phyloP scores from a whole-genome alignment of 1,139 yeast species.

The Saccharomyces hybrid region DNA sequence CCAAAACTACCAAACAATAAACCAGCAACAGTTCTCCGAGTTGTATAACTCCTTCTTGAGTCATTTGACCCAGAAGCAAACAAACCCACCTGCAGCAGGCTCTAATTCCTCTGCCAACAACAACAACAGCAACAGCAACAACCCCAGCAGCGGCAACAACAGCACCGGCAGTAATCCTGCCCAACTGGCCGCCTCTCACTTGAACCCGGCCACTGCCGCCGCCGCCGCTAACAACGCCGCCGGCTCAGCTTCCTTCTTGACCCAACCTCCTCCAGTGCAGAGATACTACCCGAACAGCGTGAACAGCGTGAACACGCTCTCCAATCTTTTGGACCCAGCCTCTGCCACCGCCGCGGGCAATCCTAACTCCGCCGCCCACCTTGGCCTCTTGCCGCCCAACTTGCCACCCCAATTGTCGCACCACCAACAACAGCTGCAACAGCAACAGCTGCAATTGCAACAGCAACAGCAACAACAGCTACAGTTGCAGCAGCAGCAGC shows the following conservation, averaged over 20 bases:
- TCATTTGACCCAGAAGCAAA: slow-evolving; percentile 25
- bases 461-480: slow-evolving; percentile 7
- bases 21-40: slow-evolving; percentile 26
- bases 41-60: slow-evolving; percentile 26
- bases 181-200: slow-evolving; percentile 12
- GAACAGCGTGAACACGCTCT: slow-evolving; percentile 1
- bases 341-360: slow-evolving; percentile 9
- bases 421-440: slow-evolving; percentile 9
- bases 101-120: slow-evolving; percentile 1
- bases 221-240: slow-evolving; percentile 10
- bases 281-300: slow-evolving; percentile 4
- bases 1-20: slow-evolving; percentile 11
- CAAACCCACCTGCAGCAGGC: slow-evolving; percentile 11
- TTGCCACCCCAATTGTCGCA: slow-evolving; percentile 11
- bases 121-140: slow-evolving; percentile 2
- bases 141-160: background rate
- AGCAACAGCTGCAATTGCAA: slow-evolving; percentile 11
- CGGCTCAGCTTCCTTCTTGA: slow-evolving; percentile 1
- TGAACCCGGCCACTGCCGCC: slow-evolving; percentile 18
- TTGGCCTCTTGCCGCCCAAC: background rate
- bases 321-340: slow-evolving; percentile 3
- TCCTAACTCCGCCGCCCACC: slow-evolving; percentile 7
- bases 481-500: slow-evolving; percentile 7
- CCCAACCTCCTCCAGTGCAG: slow-evolving; percentile 2
- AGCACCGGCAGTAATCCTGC: slow-evolving; percentile 3